Evolutionary conservation across 352 stramenopile genomes (phyloP).

Genomic region (Phytophthora fragariae): DNA sequence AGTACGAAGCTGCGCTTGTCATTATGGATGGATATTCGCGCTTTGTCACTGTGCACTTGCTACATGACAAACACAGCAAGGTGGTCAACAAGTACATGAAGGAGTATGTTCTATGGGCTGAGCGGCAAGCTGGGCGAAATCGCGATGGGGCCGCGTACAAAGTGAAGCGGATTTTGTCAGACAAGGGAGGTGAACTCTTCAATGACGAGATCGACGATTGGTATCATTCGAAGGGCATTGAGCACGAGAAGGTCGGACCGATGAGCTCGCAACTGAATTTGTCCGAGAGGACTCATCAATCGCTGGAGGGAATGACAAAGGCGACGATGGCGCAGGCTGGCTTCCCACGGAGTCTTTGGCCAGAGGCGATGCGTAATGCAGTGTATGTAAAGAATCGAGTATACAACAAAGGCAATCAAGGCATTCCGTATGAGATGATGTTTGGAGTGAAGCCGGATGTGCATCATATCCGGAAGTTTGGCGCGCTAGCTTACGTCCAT

Average conservation of each 20-base stretch:
- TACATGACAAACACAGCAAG: no score
- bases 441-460: conserved; percentile 19
- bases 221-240: conserved; percentile 12
- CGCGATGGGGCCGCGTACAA: neutral
- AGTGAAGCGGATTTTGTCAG: conserved; percentile 12
- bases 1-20: no score
- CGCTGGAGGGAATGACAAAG: conserved; percentile 12
- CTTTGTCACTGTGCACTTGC: no score
- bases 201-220: conserved; percentile 15
- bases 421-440: conserved; percentile 20
- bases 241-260: conserved; percentile 2
- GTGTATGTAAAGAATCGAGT: conserved; percentile 21
- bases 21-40: no score
- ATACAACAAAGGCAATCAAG: conserved; percentile 13
- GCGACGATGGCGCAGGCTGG: conserved; percentile 15
- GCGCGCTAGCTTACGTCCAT: conserved; percentile 13
- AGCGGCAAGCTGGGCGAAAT: conserved; percentile 5
- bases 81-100: no score
- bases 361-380: conserved; percentile 1
- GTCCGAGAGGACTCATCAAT: conserved; percentile 13
- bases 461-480: conserved; percentile 25
- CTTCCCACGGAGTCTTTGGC: conserved; percentile 14
- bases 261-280: conserved; percentile 21
- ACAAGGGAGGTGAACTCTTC: conserved; percentile 18
- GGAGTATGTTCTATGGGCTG: conserved; percentile 5